These are phyloP conservation scores for Dioscorea cayenensis DNA, from an alignment of 116 monocot genomes.

Conservation along the genomic window DNA sequence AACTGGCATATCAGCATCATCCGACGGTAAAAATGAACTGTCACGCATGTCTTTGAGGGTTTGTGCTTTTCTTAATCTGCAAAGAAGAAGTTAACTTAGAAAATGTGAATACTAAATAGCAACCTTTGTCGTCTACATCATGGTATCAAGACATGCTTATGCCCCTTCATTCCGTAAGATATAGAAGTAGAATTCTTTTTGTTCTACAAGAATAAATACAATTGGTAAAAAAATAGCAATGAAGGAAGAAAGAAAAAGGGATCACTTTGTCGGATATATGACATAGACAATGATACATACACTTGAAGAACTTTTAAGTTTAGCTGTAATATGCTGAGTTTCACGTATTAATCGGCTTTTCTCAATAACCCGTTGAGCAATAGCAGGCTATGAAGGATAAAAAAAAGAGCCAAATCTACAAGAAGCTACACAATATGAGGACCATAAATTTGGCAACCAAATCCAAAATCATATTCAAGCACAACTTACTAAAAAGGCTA, in stretches of 20 bases:
- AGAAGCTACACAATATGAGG: not conserved
- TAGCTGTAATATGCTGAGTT: conserved; percentile 47
- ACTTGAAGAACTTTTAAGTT: conserved; percentile 26
- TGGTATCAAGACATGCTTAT: not conserved
- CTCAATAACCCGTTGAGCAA: conserved; percentile 85
- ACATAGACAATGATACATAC: conserved; percentile 29
- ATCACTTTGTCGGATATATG: no score
- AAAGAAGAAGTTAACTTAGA: conserved; percentile 5
- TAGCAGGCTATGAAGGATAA: conserved; percentile 78
- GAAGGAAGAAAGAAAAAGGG: not conserved
- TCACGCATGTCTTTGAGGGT: conserved; percentile 82
- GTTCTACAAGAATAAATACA: conserved; percentile 17
- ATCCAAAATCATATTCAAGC: not conserved
- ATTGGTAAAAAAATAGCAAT: not conserved
- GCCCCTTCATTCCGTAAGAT: conserved; percentile 22
- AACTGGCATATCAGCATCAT: conserved; percentile 76
- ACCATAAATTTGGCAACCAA: not conserved
- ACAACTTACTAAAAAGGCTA: not conserved
- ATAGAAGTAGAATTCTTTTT: conserved; percentile 13
- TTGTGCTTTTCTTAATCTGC: conserved; percentile 77
- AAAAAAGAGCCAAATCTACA: conserved; percentile 93
- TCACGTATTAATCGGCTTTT: conserved; percentile 68
- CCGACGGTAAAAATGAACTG: conserved; percentile 81
- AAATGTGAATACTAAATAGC: not conserved
- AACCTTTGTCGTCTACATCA: not conserved